A percentile compares a stretch with the other conserved stretches of the same genome.
phyloP scores from a whole-genome alignment of 768 basidiomycete genomes.

The Boletus vermiculosoides region DNA sequence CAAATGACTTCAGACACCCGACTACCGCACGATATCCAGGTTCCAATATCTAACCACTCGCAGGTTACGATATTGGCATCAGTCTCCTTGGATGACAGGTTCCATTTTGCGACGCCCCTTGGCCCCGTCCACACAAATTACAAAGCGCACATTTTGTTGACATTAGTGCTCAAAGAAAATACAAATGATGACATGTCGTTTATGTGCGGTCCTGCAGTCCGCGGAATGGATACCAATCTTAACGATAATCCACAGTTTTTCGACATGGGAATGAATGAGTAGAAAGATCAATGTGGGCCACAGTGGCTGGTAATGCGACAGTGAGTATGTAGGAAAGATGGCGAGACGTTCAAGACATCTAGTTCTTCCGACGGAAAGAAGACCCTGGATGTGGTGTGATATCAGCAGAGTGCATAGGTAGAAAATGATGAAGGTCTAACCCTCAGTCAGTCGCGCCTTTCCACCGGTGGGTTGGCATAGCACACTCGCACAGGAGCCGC shows the following conservation, averaged over 20 bases:
- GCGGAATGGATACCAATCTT: slow-evolving; percentile 10
- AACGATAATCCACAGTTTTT: slow-evolving; percentile 15
- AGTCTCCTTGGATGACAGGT: no score
- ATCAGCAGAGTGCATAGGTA: slow-evolving; percentile 5
- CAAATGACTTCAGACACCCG: no score
- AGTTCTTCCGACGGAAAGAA: slow-evolving; percentile 98
- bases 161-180: slow-evolving; percentile 5
- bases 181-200: slow-evolving; percentile 10
- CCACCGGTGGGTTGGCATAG: slow-evolving; percentile 99
- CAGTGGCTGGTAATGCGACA: slow-evolving; percentile 4
- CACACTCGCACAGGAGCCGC: slow-evolving; percentile 88
- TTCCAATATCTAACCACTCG: no score
- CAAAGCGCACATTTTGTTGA: neutral
- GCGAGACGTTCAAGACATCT: slow-evolving; percentile 20
- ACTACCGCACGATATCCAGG: no score
- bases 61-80: no score
- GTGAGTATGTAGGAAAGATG: neutral
- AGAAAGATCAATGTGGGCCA: neutral
- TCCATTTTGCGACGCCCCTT: no score
- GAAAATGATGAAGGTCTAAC: slow-evolving; percentile 47
- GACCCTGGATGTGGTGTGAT: slow-evolving; percentile 57
- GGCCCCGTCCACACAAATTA: neutral
- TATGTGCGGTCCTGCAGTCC: neutral
- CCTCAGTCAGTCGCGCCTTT: slow-evolving; percentile 96
- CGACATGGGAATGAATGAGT: slow-evolving; percentile 3